Conservation (phyloP, 345 rosid genomes). For the Draba incana region DNA sequence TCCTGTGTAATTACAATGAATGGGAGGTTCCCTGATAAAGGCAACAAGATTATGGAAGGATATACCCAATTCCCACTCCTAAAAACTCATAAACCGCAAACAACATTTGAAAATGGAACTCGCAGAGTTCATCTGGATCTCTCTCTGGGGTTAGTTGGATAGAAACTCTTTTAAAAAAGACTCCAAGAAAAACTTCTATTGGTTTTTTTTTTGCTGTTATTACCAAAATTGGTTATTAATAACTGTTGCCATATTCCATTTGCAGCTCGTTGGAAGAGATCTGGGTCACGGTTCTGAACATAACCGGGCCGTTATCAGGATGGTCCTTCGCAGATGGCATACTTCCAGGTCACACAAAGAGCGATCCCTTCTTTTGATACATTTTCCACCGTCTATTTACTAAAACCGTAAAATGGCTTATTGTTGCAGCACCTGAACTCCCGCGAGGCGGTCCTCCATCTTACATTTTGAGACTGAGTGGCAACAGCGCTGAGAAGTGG, state of each 20-base stretch:
- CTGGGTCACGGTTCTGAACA: slow-evolving; percentile 90
- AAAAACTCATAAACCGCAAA: slow-evolving; percentile 50
- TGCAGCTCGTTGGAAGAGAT: slow-evolving; percentile 84
- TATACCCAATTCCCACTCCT: slow-evolving; percentile 63
- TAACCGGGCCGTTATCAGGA: slow-evolving; percentile 86
- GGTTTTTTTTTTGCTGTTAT: background rate
- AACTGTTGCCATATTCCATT: slow-evolving; percentile 11
- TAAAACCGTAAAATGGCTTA: slow-evolving; percentile 1
- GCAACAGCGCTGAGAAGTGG: slow-evolving; percentile 74
- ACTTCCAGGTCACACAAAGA: slow-evolving; percentile 59
- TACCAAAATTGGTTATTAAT: background rate
- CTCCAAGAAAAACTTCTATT: background rate
- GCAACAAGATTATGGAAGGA: slow-evolving; percentile 53
- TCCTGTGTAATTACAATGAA: slow-evolving; percentile 65
- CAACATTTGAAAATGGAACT: slow-evolving; percentile 46
- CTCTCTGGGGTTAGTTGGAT: slow-evolving; percentile 77
- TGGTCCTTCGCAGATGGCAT: slow-evolving; percentile 90
- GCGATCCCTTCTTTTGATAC: background rate
- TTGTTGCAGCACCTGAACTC: slow-evolving; percentile 64
- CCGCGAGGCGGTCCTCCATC: slow-evolving; percentile 76
- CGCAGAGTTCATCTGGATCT: slow-evolving; percentile 91
- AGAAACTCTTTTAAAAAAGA: background rate
- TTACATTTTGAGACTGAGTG: slow-evolving; percentile 81
- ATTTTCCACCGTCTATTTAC: background rate
- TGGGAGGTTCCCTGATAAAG: slow-evolving; percentile 74